Base-by-base conservation (phyloP, 768 basidiomycete genomes). In the Boletus subcaerulescens region DNA sequence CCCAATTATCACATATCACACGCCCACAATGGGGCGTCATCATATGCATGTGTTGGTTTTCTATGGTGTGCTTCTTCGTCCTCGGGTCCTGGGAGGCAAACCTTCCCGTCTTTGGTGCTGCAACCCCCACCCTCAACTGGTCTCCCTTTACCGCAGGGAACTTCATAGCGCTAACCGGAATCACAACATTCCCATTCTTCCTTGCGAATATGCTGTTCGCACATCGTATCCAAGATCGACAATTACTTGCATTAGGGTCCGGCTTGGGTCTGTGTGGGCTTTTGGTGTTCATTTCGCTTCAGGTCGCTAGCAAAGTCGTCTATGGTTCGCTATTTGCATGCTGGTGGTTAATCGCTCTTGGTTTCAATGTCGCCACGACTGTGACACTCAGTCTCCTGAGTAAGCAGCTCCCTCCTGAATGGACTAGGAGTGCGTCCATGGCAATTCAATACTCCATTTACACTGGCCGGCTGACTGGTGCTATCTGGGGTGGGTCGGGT, bases 341-440 rank as follows among this genome's bases (percentile, higher is more conserved):
- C 54, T 79, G 74, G 71, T 72, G 64, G 65, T 74, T 80, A 39
- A 73, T 87, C 22, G 86, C 87, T 24, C 74, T 87, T 5, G 87
- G 87, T 2, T 89, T 88, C 74, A 88, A 88, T 67, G 72, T 88
- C 12, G 80, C 84, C n/a, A 85, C 79, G 58, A 87, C 85, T 3
- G 81, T 83, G 52, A 87, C 87, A 32, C 71, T 87, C 56, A 84
- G 83, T 53, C 65, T 86, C 52, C 69, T 89, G 26, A 84, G 82
- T 57, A 89, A 89, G 68, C 86, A 86, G 66, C 74, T 88, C 31
- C 86, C 87, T 2, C 74, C 76, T 7, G 68, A 71, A 53, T 87
- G 83, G 82, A 87, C 86, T 61, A 74, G 75, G 26, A 73, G 75
- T 26, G 76, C 76, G n/a, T 76, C 77, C 33, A 67, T 86, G 66